Evolutionary conservation across 345 rosid species (phyloP), one percentile per base, ranked within the genome.

Genomic region (Citropsis articulata): DNA sequence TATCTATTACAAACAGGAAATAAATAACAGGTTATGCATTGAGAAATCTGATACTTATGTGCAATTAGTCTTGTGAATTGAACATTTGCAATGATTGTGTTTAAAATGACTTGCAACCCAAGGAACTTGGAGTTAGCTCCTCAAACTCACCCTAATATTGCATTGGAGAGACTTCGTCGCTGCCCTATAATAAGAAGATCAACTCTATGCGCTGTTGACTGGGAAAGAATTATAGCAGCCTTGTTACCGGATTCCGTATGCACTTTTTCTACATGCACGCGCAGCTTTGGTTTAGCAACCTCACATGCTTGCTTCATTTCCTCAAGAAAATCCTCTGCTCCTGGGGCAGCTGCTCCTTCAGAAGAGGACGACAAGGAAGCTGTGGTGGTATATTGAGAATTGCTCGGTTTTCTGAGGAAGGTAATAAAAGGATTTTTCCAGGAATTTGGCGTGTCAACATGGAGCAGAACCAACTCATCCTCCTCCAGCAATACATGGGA

Each of bases 131-230:
- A 21, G 30, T 21, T 70, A 36, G 22, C 30, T 24, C 73, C 55
- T 57, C 4, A 75, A 42, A 77, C 85, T 84, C 72, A 91, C 97
- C 96, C 93, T 78, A 91, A 82, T 38, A 95, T 78, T 27, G 91
- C 92, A 19, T 82, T 80, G 28, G 97, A 90, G 80, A 95, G 80
- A 71, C 92, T 91, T 75, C 92, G 75, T 56, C 87, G 82, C 80
- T 93, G 97, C 28, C 98, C 98, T 10, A 93, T 86, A 33, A 95
- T 80, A 31, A 93, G 89, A 72, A 89, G 82, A 79, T 95, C 93
- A 60, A 86, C 80, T 0, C 91, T 88, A 48, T 90, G 83, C 71
- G 60, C 72, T 22, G 83, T 85, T 80, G 92, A 80, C 67, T 80
- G 85, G 16, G 75, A 73, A 82, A 92, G 92, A 75, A 93, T 91